Evolutionary conservation across 2,329 filamentous ascomycete species (phyloP).

Genomic region (Penicillium sp.): DNA sequence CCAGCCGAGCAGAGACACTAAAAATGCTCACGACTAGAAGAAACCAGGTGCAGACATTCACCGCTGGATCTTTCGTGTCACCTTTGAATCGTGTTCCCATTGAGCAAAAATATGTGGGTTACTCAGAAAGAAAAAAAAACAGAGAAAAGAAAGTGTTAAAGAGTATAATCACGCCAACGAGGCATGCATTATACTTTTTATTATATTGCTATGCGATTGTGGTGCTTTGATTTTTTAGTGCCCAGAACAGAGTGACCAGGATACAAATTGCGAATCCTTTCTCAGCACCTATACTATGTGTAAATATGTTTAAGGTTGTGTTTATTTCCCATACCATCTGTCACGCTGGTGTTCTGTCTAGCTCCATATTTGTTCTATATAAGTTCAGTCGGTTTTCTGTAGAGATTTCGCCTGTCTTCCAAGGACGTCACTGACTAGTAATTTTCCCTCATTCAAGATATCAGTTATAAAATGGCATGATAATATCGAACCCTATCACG

Average conservation of each 20-base stretch:
- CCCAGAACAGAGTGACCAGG: not conserved
- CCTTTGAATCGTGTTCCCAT: conserved; percentile 23
- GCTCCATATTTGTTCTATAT: too few species aligned
- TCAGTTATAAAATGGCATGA: not conserved
- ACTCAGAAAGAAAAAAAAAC: not conserved
- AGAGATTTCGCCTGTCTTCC: not conserved
- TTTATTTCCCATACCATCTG: not conserved
- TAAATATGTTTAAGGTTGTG: too few species aligned
- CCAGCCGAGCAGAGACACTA: conserved; percentile 22
- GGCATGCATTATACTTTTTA: not conserved
- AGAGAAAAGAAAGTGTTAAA: too few species aligned
- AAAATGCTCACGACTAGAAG: conserved; percentile 20
- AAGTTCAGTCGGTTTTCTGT: not conserved
- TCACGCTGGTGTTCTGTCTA: not conserved
- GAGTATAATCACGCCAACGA: not conserved
- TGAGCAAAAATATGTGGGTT: not conserved
- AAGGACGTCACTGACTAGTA: too few species aligned
- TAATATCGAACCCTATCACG: not conserved
- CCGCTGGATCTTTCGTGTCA: conserved; percentile 22
- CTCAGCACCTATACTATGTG: not conserved
- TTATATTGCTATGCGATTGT: not conserved
- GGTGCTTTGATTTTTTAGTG: not conserved
- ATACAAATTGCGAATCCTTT: not conserved
- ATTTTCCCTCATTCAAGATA: too few species aligned
- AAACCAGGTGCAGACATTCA: conserved; percentile 23